Conservation (phyloP, 345 rosid species). For the Brassica cretica region DNA sequence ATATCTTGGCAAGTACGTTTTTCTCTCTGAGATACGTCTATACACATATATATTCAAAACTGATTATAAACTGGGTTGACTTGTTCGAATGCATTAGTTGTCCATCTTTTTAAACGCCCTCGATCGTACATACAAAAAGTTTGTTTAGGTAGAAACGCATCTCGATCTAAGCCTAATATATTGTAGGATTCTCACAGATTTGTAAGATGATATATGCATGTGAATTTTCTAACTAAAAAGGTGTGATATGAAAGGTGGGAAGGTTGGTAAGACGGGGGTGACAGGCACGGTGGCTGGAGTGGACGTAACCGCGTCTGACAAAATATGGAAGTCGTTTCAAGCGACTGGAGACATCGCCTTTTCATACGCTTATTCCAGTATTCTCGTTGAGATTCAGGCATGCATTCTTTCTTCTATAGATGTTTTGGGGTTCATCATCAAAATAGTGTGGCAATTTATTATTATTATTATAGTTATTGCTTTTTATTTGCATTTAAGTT, state of each 20-base stretch:
- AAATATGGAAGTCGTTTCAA: constrained; percentile 77
- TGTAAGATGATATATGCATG: not conserved
- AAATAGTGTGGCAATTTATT: not conserved
- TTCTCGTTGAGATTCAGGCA: constrained; percentile 85
- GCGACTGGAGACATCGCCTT: constrained; percentile 87
- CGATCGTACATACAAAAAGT: not conserved
- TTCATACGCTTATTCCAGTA: constrained; percentile 73
- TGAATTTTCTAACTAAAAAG: constrained; percentile 10
- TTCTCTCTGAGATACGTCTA: too few relatives aligned
- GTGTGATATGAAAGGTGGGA: constrained; percentile 38
- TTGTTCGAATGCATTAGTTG: not conserved
- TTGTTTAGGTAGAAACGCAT: not conserved
- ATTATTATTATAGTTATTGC: not conserved
- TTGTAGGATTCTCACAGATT: not conserved
- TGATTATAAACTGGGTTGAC: not conserved
- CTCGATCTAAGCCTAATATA: not conserved
- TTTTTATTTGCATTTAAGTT: too few relatives aligned
- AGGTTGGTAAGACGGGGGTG: constrained; percentile 46
- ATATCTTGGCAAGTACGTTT: not conserved
- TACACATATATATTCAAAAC: not conserved
- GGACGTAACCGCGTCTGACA: constrained; percentile 64
- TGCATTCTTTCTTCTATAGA: not conserved
- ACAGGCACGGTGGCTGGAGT: constrained; percentile 64
- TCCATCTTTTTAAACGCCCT: not conserved
- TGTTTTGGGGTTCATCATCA: not conserved